Evolutionary conservation across 83 land plant genomes (phyloP), one percentile per base, ranked within the genome.

Genomic region (Larix sibirica): DNA sequence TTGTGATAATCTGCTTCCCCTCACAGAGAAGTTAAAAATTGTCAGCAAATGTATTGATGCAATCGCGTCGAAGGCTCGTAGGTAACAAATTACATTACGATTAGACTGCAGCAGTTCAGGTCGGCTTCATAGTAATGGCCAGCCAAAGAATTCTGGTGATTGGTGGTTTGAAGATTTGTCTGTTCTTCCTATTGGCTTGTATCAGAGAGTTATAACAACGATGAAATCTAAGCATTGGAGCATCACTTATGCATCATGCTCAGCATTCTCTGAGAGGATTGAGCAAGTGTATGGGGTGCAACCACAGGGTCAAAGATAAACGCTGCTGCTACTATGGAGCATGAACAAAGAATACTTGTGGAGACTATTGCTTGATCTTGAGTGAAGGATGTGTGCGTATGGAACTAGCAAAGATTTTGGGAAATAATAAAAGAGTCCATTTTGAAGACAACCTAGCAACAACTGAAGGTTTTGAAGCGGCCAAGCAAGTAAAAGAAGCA

Each of bases 111-210:
- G 83, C 26, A 70, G 79, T 64, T 64, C 83, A 9, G 18, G 40
- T 61, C 66, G 64, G 17, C 20, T 42, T 65, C 44, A 76, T 75
- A 84, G 54, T 54, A 83, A 74, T 62, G 54, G 42, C 47, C 47
- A 44, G 6, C 81, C 20, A 67, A 62, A 73, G 56, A 58, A 73
- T 50, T 82, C 70, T 36, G 62, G 59, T 9, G 92, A 91, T 28
- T 91, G 95, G 97, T 95, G 97, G 97, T 63, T 88, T 24, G 94
- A 95, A 74, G 95, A 91, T 81, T 85, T 91, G 36, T 93, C 92
- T 0, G 74, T 68, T 1, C 74, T 95, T 10, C 62, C 83, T 20
- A 86, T 95, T 40, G 92, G 83, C 69, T 83, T 80, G 36, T 95
- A 85, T 64, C 81, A 83, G 81, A 84, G 88, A 69, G 91, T 93